A percentile compares a stretch with the other conserved stretches of the same genome.
Evolutionary conservation across 495 filamentous ascomycete species (phyloP).

Genomic region (Penicillium paradoxum): DNA sequence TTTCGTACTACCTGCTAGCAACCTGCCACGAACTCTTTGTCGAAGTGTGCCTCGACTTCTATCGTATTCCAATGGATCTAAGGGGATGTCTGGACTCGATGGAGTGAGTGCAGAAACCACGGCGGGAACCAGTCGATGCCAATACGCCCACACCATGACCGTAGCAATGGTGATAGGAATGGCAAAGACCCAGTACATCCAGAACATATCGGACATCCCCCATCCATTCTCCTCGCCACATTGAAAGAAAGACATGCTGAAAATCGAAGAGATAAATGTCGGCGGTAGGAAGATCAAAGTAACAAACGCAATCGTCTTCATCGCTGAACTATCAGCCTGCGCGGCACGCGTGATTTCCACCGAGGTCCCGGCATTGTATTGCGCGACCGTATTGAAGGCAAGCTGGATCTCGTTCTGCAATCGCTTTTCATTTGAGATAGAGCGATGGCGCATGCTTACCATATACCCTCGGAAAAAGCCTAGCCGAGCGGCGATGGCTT

Average conservation of each 20-base stretch:
- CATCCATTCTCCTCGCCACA: constrained; percentile 18
- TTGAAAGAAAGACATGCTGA: constrained; percentile 36
- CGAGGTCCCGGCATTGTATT: constrained; percentile 30
- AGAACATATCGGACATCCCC: constrained; percentile 27
- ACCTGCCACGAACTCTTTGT: too few relatives aligned
- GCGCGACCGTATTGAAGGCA: constrained; percentile 31
- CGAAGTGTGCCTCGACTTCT: too few relatives aligned
- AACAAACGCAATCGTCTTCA: constrained; percentile 33
- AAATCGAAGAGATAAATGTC: constrained; percentile 36
- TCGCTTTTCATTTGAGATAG: constrained; percentile 36
- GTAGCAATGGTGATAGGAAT: constrained; percentile 27
- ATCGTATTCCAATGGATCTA: too few relatives aligned
- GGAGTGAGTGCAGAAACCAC: too few relatives aligned
- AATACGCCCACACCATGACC: constrained; percentile 19
- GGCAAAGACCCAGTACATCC: constrained; percentile 36
- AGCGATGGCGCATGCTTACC: constrained; percentile 32
- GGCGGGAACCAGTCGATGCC: constrained; percentile 8
- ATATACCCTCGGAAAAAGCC: constrained; percentile 19
- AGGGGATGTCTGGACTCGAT: too few relatives aligned
- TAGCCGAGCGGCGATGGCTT: background rate
- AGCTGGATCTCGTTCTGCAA: constrained; percentile 44
- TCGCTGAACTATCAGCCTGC: constrained; percentile 31
- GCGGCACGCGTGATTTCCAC: constrained; percentile 34
- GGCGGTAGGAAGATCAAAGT: constrained; percentile 35
- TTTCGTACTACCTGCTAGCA: too few relatives aligned